Evolutionary conservation across 1,284 basidiomycete genomes (phyloP), one percentile per base, ranked within the genome.

Genomic region (Schizopora paradoxa): DNA sequence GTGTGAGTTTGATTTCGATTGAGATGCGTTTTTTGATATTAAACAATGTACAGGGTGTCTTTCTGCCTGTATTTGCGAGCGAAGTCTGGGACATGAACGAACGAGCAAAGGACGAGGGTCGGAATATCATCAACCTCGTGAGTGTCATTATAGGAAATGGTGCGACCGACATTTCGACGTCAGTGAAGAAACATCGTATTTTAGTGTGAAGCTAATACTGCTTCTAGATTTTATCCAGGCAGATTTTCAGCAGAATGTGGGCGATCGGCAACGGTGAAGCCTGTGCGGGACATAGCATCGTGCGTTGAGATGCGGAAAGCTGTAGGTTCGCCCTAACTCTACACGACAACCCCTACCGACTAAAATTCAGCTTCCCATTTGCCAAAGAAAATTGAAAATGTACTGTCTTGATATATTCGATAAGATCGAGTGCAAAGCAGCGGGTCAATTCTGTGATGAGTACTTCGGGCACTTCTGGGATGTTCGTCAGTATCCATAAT

Each of bases 61-160:
- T 91, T 62, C 67, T 91, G 2, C 89, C 86, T 1, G 73, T 88
- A 5, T 91, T 91, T 51, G 88, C 87, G 0, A 77, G 79, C 38
- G 81, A 88, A 50, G 81, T 91, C 31, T 73, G 78, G 35, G 87
- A 91, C 61, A 75, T 82, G 49, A 91, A 91, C 61, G 62, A 69
- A 44, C 55, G 73, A 16, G 73, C 79, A 2, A 63, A 67, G 31
- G 62, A 63, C 7, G 68, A 74, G 31, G 82, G 80, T 14, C 72
- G 74, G 32, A 63, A 70, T 25, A 70, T 74, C 1, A 71, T 91
- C 58, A 89, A 89, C 58, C 66, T 91, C 22, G 69, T 81, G 51
- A 78, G 73, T 51, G 67, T 81, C 3, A 54, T 80, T 22, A 79
- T 81, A 41, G 78, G 76, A 1, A 81, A 81, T 51, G 78, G 79